Evolutionary conservation across 2,329 filamentous ascomycete genomes (phyloP).

Genomic region (Geosmithia putterillii): DNA sequence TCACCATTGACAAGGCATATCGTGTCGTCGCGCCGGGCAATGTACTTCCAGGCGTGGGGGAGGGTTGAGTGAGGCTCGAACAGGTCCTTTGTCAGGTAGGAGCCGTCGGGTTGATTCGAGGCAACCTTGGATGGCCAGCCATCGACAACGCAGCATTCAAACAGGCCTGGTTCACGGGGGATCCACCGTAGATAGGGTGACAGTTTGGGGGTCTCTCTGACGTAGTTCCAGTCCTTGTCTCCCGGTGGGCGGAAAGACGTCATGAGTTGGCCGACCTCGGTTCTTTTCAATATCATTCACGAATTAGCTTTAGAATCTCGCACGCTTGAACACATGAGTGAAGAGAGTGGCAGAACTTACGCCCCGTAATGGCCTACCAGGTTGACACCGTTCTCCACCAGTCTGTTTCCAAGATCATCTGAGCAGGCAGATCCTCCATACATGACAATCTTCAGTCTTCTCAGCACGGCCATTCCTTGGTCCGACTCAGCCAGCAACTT

Average conservation of each 20-base stretch:
- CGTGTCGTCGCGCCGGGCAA: conserved; percentile 44
- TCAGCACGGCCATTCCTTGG: conserved; percentile 34
- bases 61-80: conserved; percentile 42
- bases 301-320: conserved; percentile 15
- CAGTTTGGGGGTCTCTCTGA: conserved; percentile 6
- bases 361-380: conserved; percentile 42
- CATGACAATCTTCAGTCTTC: conserved; percentile 35
- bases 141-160: conserved; percentile 17
- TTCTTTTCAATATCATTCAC: conserved; percentile 7
- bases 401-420: conserved; percentile 39
- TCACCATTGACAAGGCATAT: conserved; percentile 52
- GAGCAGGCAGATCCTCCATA: conserved; percentile 45
- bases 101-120: conserved; percentile 42
- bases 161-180: conserved; percentile 17
- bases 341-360: not conserved
- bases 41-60: conserved; percentile 44
- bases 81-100: conserved; percentile 51
- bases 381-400: conserved; percentile 38
- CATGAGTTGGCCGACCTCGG: conserved; percentile 14
- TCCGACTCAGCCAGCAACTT: conserved; percentile 47
- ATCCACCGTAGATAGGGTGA: conserved; percentile 5
- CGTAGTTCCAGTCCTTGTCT: conserved; percentile 16
- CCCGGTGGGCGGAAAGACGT: conserved; percentile 11
- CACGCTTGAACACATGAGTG: conserved; percentile 16
- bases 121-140: conserved; percentile 47